Conservation (phyloP, 805 yeast genomes). For the Kodamaea fukazawae region DNA sequence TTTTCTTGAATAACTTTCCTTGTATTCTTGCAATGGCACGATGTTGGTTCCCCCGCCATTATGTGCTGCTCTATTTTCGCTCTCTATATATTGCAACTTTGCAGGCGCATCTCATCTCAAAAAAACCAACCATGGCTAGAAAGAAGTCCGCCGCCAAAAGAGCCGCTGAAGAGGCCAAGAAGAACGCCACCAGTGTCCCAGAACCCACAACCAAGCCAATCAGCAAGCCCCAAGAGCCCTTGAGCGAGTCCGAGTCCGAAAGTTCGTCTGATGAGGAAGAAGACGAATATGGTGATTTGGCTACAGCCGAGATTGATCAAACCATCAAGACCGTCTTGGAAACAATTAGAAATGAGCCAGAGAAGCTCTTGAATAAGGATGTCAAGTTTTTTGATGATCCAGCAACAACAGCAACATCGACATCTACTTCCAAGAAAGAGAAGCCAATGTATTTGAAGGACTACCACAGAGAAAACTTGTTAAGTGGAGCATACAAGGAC, state of each 20-base stretch:
- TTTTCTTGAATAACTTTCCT: too few species aligned
- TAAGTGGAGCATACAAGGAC: conserved; percentile 60
- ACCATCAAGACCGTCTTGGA: conserved; percentile 71
- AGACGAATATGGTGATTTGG: conserved; percentile 86
- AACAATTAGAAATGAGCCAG: conserved; percentile 69
- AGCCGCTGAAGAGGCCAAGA: conserved; percentile 49
- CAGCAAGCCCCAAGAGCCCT: conserved; percentile 20
- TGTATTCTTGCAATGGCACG: too few species aligned
- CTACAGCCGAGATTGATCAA: conserved; percentile 80
- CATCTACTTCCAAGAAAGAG: conserved; percentile 12
- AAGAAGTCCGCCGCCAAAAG: conserved; percentile 81
- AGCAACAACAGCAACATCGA: conserved; percentile 3
- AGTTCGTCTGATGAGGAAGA: conserved; percentile 60
- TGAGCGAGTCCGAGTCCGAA: conserved; percentile 31
- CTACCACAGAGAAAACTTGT: conserved; percentile 79
- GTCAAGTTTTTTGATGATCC: conserved; percentile 61
- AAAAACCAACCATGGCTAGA: conserved; percentile 59
- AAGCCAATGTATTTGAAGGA: conserved; percentile 89
- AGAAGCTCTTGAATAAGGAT: conserved; percentile 60
- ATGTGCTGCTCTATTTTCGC: too few species aligned
- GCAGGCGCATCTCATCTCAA: conserved; percentile 18
- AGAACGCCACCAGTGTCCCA: conserved; percentile 13
- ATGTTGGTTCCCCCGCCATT: too few species aligned
- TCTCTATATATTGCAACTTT: too few species aligned
- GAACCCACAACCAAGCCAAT: conserved; percentile 14